Base-by-base conservation (phyloP, 495 filamentous ascomycete genomes). In the Penicillium diatomitis region DNA sequence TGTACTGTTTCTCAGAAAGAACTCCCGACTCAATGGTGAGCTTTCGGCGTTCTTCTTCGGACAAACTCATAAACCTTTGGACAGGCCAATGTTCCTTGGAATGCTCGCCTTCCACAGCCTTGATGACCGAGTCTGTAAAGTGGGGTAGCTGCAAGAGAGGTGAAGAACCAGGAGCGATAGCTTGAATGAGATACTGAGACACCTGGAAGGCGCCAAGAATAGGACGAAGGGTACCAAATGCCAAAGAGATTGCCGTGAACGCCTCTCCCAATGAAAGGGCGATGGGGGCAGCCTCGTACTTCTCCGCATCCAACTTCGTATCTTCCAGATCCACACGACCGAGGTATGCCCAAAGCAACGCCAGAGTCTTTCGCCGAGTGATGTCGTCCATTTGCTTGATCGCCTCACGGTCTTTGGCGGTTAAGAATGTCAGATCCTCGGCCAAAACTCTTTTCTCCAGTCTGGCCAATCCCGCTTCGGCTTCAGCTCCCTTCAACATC, bases 341-440 rank as follows among this genome's bases (percentile, higher is more conserved):
- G 32, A 97, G 78, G 63, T 97, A 97, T 39, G 90, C 91, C 92
- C 92, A 98, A 10, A 97, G 71, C 45, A 98, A 75, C 33, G 83
- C 87, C 30, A 96, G 72, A n/a, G 84, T 84, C 73, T 95, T 96
- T 54, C 92, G 76, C 40, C 86, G 79, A 38, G 80, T 75, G 3
- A 83, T 83, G 20, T 91, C 86, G 44, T 83, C 76, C 59, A 82
- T 74, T 48, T 92, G 83, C 65, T 85, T 90, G 38, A 80, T 66
- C 2, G 78, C 72, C 46, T 65, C 58, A n/a, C 65, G 94, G 63
- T 57, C 84, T 79, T 55, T 76, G 71, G 46, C 68, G 60, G 51
- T 73, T 53, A 49, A 70, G 60, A 56, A 72, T 52, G 73, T 61
- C 20, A 66, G 68, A 6, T 78, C 79, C 43, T 81, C 75, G 12